A percentile compares a stretch with the other conserved stretches of the same genome.
phyloP scores from a whole-genome alignment of 2,329 filamentous ascomycete species.

The Beauveria australis region DNA sequence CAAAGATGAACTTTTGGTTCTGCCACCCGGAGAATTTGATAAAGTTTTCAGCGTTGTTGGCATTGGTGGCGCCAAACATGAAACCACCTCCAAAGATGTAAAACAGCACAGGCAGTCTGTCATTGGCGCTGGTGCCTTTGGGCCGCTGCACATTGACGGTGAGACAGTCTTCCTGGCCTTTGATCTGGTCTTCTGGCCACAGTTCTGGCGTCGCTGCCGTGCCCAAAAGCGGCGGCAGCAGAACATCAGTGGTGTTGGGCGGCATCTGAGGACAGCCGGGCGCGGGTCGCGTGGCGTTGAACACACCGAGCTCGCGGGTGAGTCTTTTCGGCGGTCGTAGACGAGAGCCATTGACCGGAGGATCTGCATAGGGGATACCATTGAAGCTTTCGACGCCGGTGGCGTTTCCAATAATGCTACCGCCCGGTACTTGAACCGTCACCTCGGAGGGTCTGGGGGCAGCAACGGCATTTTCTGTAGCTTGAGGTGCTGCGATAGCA shows the following conservation, averaged over 20 bases:
- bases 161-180: slow-evolving; percentile 44
- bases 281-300: slow-evolving; percentile 38
- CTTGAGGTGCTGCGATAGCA: too few relatives aligned
- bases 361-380: slow-evolving; percentile 56
- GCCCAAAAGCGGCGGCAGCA: not conserved
- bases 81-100: slow-evolving; percentile 52
- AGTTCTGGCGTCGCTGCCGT: not conserved
- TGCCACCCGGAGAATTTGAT: slow-evolving; percentile 28
- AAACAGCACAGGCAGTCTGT: slow-evolving; percentile 45
- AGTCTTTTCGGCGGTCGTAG: slow-evolving; percentile 50
- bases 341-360: slow-evolving; percentile 43
- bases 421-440: not conserved
- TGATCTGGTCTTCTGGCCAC: slow-evolving; percentile 14
- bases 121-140: slow-evolving; percentile 28
- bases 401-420: not conserved
- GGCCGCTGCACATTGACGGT: slow-evolving; percentile 41
- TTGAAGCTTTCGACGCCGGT: slow-evolving; percentile 33
- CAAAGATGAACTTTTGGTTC: slow-evolving; percentile 52
- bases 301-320: slow-evolving; percentile 18
- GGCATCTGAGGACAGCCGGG: slow-evolving; percentile 51
- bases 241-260: not conserved
- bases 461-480: too few relatives aligned
- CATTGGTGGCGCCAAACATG: slow-evolving; percentile 24
- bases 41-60: slow-evolving; percentile 29
- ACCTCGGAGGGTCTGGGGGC: not conserved